Percentiles rank a stretch among this genome's conserved stretches.
Conservation (phyloP, 306 rosid species). For the Prunus mume region DNA sequence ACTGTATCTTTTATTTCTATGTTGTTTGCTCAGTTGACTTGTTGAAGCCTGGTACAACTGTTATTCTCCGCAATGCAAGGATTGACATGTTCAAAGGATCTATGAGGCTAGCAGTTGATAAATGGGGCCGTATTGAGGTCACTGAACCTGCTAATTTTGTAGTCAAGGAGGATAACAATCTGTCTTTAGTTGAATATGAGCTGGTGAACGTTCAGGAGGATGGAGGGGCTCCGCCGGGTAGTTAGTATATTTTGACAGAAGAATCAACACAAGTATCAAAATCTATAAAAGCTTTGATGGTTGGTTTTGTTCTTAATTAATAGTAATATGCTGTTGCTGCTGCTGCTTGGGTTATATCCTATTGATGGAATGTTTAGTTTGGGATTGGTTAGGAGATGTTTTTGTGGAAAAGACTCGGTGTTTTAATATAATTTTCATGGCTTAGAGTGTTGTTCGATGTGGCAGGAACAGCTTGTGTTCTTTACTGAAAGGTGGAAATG, state of each 20-base stretch:
- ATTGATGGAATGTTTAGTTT: slow-evolving; percentile 23
- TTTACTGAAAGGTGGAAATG: slow-evolving; percentile 11
- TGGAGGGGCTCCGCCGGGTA: slow-evolving; percentile 15
- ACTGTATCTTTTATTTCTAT: neutral
- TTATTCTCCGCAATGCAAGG: slow-evolving; percentile 61
- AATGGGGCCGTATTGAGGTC: slow-evolving; percentile 65
- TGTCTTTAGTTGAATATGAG: slow-evolving; percentile 56
- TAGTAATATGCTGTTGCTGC: slow-evolving; percentile 29
- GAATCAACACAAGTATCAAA: slow-evolving; percentile 19
- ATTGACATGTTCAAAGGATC: slow-evolving; percentile 73
- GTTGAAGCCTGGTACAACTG: slow-evolving; percentile 45
- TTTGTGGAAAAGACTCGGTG: slow-evolving; percentile 2
- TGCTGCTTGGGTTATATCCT: slow-evolving; percentile 7
- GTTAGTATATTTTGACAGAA: slow-evolving; percentile 22
- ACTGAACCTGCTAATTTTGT: slow-evolving; percentile 49
- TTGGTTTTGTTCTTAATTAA: slow-evolving; percentile 17
- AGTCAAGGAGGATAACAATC: slow-evolving; percentile 63
- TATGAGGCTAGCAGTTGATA: slow-evolving; percentile 70
- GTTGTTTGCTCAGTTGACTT: slow-evolving; percentile 41
- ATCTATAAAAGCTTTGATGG: slow-evolving; percentile 18
- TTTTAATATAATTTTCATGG: slow-evolving; percentile 7
- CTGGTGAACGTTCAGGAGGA: slow-evolving; percentile 51
- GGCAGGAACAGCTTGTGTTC: slow-evolving; percentile 14
- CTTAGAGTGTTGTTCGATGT: slow-evolving; percentile 20
- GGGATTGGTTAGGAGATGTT: slow-evolving; percentile 18